Base-by-base conservation (phyloP, 805 yeast species). In the Cyberlindnera lachancei region DNA sequence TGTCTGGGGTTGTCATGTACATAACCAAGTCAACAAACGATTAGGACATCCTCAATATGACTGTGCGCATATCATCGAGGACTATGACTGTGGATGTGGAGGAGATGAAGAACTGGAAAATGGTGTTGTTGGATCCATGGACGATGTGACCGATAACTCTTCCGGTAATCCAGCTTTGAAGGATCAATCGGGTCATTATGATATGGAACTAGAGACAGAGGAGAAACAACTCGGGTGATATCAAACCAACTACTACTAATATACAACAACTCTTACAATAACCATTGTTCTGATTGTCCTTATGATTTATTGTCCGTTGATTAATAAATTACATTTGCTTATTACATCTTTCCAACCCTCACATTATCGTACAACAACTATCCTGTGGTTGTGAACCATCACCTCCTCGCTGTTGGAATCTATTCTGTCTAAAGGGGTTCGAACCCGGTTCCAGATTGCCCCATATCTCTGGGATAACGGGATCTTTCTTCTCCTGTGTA, bases 81-180 rank as follows among this genome's bases (percentile, higher is more conserved):
- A 85, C 57, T 92, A 92, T 56, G 95, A 88, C 49, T 90, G 98
- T 63, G 98, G 98, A 0, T 90, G 98, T 60, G 95, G 92, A 1
- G 94, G 76, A 31, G 90, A 77, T 46, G 73, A 69, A 44, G 59
- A 47, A 6, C 22, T 15, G 2, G 35, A 27, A 19, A 37, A 23
- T 15, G 31, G 38, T 23, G 45, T 29, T 38, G 18, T 21, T 14
- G 38, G 35, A 4, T 25, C 30, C 24, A 25, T 20, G 6, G 31
- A 33, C 18, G 35, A 26, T 4, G 15, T n/a, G n/a, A n/a, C n/a
- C n/a, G n/a, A n/a, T n/a, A n/a, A n/a, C n/a, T n/a, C n/a, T n/a
- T n/a, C n/a, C n/a, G n/a, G n/a, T n/a, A n/a, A n/a, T n/a, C n/a
- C n/a, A n/a, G n/a, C n/a, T n/a, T n/a, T n/a, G n/a, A n/a, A n/a